Evolutionary conservation across 805 yeast genomes (phyloP), one percentile per base, ranked within the genome.

Genomic region (Lipomyces anomalus): DNA sequence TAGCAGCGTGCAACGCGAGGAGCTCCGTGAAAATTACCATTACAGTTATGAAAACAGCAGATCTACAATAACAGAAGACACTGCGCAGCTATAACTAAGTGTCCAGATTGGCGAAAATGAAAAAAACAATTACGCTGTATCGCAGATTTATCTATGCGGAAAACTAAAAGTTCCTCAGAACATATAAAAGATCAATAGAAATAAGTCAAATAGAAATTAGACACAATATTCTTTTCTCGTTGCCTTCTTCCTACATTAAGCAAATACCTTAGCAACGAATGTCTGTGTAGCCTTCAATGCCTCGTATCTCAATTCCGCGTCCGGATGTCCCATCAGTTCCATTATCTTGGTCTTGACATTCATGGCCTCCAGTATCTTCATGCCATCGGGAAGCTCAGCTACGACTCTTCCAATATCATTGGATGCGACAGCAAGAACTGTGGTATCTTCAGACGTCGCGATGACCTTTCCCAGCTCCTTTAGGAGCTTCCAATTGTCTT

Each of bases 281-380:
- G 82, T 76, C 70, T 92, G 98, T n/a, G 96, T 86, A 3, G 97
- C 88, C 65, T 85, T 86, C 61, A 92, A 75, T 1, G 97, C 97
- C 70, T 90, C 96, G 63, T 83, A 92, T 63, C 90, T 85, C 55
- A 92, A 89, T 61, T 86, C 92, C 20, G 89, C 75, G 63, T 88
- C 89, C 35, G 81, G 76, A 47, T 80, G 78, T 59, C 77, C 79
- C 79, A 92, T 80, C 53, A 88, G 72, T 50, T 76, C 76, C 97
- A 92, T 90, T 46, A 92, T 78, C 63, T 79, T 77, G 20, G 83
- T 69, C 71, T 92, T 92, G 54, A 82, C 72, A 58, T 86, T 76
- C 52, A 67, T 62, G 57, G 75, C 67, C 58, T 69, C 72, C 40
- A 84, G 63, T 11, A 78, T 69, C 40, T 68, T 69, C 22, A 78